These are phyloP conservation scores for Penstemon newberryi DNA, from an alignment of 257 asterid species.

Conservation along the genomic window DNA sequence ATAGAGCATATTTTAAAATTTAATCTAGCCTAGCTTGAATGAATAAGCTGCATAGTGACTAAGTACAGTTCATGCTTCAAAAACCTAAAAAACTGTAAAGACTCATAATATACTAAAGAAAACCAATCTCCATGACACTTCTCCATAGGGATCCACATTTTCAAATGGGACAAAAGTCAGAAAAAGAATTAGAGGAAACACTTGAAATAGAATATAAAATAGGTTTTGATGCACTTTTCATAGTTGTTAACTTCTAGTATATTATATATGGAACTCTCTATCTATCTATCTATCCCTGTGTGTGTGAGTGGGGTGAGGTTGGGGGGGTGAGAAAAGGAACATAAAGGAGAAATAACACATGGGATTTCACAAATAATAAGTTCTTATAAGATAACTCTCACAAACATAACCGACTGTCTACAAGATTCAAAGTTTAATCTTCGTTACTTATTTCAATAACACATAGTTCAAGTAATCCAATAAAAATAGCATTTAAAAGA, in stretches of 20 bases:
- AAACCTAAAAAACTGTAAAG: background rate
- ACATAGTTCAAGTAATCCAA: background rate
- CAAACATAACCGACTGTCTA: no score
- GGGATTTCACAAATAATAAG: background rate
- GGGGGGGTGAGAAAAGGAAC: background rate
- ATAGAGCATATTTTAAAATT: background rate
- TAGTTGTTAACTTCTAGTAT: no score
- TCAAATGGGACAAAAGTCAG: background rate
- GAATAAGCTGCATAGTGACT: background rate
- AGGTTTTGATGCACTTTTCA: no score
- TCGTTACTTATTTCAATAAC: no score
- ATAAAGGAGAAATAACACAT: background rate
- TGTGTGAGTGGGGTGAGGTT: background rate
- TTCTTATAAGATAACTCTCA: no score
- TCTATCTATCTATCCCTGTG: background rate
- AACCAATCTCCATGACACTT: conserved; percentile 6
- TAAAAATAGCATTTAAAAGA: background rate
- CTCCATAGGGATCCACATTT: background rate
- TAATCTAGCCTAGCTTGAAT: conserved; percentile 1
- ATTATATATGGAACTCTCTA: no score
- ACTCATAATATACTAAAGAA: conserved; percentile 6
- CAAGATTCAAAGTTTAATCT: no score
- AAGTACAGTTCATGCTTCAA: background rate
- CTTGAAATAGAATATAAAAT: no score
- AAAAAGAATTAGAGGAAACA: background rate